These are phyloP conservation scores for Penicillium hesseltinei DNA, from an alignment of 2,329 filamentous ascomycete species.

Conservation along the genomic window DNA sequence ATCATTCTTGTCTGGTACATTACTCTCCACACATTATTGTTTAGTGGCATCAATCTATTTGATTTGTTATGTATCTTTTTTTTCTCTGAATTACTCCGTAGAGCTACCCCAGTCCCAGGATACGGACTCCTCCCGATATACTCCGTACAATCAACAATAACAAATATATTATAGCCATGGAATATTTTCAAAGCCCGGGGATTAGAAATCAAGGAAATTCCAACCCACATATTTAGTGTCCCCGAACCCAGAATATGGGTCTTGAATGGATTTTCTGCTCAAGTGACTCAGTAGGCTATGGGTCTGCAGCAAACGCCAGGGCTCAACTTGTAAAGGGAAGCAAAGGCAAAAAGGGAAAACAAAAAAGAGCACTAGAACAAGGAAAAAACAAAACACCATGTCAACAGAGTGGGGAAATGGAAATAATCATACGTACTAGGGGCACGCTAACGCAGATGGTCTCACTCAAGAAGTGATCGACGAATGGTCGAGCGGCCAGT, in stretches of 20 bases:
- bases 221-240: neutral
- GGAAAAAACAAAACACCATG: neutral
- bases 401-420: conserved; percentile 15
- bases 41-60: conserved; percentile 3
- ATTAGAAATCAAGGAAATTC: neutral
- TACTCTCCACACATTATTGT: conserved; percentile 3
- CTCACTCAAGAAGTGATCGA: conserved; percentile 25
- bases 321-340: conserved; percentile 8
- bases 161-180: neutral
- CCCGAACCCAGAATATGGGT: neutral
- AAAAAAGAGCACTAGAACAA: neutral
- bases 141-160: neutral
- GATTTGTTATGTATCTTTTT: neutral
- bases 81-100: neutral
- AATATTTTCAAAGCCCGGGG: neutral
- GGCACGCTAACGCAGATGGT: conserved; percentile 25
- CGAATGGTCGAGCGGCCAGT: conserved; percentile 16
- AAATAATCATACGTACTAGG: conserved; percentile 24
- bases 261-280: neutral
- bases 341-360: neutral
- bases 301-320: conserved; percentile 9
- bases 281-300: neutral
- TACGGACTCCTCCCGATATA: neutral
- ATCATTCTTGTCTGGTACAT: neutral
- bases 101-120: neutral